Percentiles rank a stretch among this genome's conserved stretches.
These are phyloP conservation scores for Alternaria sp. DNA, from an alignment of 2,329 filamentous ascomycete species.

Conservation along the genomic window DNA sequence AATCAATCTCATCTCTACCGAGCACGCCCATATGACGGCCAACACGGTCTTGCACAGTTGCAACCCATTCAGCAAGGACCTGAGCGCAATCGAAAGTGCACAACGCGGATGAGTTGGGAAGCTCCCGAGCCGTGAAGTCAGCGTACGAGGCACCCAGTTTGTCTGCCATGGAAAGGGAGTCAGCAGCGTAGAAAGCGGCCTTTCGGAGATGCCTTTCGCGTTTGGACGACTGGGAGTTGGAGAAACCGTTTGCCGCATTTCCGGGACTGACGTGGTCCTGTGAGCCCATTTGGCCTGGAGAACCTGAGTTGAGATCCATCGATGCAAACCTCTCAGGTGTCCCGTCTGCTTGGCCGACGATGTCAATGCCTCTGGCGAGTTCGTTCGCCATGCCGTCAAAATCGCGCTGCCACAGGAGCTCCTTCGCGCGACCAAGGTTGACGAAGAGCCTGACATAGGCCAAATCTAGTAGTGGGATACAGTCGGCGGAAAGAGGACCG, in stretches of 20 bases:
- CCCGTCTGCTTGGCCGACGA: constrained; percentile 73
- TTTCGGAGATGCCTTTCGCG: constrained; percentile 88
- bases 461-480: constrained; percentile 87
- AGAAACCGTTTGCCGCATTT: constrained; percentile 36
- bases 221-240: constrained; percentile 63
- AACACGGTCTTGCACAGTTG: constrained; percentile 91
- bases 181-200: constrained; percentile 93
- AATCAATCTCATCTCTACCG: constrained; percentile 80
- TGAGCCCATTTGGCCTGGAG: constrained; percentile 28
- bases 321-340: constrained; percentile 56
- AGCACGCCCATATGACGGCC: constrained; percentile 86
- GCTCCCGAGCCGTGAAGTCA: constrained; percentile 80
- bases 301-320: constrained; percentile 38
- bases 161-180: constrained; percentile 87
- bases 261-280: constrained; percentile 42
- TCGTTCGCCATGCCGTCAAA: constrained; percentile 92
- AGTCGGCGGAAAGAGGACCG: constrained; percentile 85
- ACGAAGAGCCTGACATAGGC: constrained; percentile 93
- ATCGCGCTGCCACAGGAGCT: constrained; percentile 92
- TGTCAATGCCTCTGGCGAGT: constrained; percentile 76
- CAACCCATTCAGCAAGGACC: constrained; percentile 92
- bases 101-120: constrained; percentile 88
- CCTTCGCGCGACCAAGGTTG: constrained; percentile 88
- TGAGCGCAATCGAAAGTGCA: constrained; percentile 94
- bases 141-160: constrained; percentile 85